Evolutionary conservation across 148 eudicot genomes (phyloP).

Genomic region (Amaranthus hypochondriacus): DNA sequence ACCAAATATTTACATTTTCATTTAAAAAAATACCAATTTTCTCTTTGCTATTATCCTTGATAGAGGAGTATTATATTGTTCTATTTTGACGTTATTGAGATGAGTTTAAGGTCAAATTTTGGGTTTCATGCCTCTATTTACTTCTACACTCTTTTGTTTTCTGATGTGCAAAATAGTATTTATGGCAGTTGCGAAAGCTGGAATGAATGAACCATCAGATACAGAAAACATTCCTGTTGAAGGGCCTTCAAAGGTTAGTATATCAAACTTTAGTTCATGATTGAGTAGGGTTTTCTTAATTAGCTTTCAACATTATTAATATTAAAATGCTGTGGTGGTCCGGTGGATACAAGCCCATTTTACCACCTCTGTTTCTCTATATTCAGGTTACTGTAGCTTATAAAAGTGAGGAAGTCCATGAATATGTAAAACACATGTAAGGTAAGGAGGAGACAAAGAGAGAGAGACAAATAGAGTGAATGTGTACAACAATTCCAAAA

Average conservation of each 20-base stretch:
- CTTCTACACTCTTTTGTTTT: slow-evolving; percentile 11
- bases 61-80: not conserved
- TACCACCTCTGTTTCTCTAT: too few species aligned
- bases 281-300: not conserved
- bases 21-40: too few species aligned
- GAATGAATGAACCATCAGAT: slow-evolving; percentile 16
- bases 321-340: not conserved
- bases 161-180: slow-evolving; percentile 19
- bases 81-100: not conserved
- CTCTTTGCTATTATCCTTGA: too few species aligned
- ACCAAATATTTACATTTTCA: too few species aligned
- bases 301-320: not conserved
- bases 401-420: too few species aligned
- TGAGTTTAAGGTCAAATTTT: not conserved
- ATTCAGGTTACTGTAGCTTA: too few species aligned
- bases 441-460: too few species aligned
- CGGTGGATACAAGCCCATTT: not conserved
- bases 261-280: not conserved
- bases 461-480: too few species aligned
- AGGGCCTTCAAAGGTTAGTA: slow-evolving; percentile 34
- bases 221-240: slow-evolving; percentile 24
- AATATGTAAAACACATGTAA: too few species aligned
- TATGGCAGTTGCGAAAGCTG: slow-evolving; percentile 25
- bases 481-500: too few species aligned
- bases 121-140: not conserved